A percentile compares a stretch with the other conserved stretches of the same genome.
Evolutionary conservation across 306 rosid genomes (phyloP).

Genomic region (Elaeagnus macrophylla): DNA sequence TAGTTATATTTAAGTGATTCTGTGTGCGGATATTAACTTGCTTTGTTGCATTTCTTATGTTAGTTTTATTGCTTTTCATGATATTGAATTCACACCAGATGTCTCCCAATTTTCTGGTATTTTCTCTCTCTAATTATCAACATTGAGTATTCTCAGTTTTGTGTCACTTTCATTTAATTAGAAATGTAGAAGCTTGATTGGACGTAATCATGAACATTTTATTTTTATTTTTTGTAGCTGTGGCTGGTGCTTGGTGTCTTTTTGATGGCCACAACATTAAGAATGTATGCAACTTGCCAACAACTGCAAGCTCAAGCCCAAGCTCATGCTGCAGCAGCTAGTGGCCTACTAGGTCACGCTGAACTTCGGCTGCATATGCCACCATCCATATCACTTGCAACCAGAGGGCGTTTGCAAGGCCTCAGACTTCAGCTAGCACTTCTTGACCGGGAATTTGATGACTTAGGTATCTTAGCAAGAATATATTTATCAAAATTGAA

Average conservation of each 20-base stretch:
- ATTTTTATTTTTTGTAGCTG: constrained; percentile 37
- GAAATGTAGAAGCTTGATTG: neutral
- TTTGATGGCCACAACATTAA: constrained; percentile 84
- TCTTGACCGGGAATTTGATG: constrained; percentile 97
- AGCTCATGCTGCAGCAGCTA: constrained; percentile 75
- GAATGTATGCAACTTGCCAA: constrained; percentile 63
- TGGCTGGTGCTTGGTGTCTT: constrained; percentile 98
- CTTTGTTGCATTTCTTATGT: constrained; percentile 16
- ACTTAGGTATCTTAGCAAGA: constrained; percentile 44
- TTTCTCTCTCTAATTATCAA: constrained; percentile 19
- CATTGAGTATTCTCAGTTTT: constrained; percentile 3
- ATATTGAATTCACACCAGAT: constrained; percentile 86
- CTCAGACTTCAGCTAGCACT: constrained; percentile 96
- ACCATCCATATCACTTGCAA: constrained; percentile 79
- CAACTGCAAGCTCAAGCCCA: constrained; percentile 62
- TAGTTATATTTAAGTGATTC: neutral
- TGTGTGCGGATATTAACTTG: constrained; percentile 9
- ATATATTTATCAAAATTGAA: neutral
- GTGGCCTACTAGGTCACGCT: constrained; percentile 86
- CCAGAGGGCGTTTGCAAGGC: constrained; percentile 87
- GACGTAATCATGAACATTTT: neutral
- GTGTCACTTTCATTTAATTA: neutral
- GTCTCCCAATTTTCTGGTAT: constrained; percentile 92
- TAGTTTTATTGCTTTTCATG: constrained; percentile 88
- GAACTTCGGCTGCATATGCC: constrained; percentile 87